Base-by-base conservation (phyloP, 1,284 basidiomycete genomes). In the Kwoniella shivajii region DNA sequence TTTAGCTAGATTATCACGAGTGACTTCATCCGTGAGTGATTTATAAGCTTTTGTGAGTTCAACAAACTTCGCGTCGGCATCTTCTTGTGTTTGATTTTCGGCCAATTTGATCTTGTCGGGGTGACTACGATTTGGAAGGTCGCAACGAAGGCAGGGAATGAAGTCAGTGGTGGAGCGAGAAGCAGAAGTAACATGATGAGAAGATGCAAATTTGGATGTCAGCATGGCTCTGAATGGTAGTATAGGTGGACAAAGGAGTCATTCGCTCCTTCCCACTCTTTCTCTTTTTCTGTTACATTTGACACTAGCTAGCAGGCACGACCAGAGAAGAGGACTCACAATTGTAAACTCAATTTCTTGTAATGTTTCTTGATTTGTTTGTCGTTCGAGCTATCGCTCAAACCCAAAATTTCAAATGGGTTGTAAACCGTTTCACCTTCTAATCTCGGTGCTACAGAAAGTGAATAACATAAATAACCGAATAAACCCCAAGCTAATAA, bases 1-100 rank as follows among this genome's bases (percentile, higher is more conserved):
- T 46, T 88, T 82, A 69, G 90, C 87, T 79, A 88, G 88, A 78
- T 99, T 99, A 72, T 90, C 86, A 46, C 93, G 89, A 57, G 92
- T 94, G 1, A 85, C 88, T 69, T 93, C 92, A 78, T 99, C 94
- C 0, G 95, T 99, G 39, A 99, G 80, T 85, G 95, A 79, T 82
- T 99, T 99, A 82, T 99, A 99, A 0, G 96, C 96, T 78, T 99
- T 99, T 24, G 96, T 99, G 42, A 99, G 81, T 45, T 92, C 86
- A 37, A 99, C 91, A 75, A 95, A 99, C 64, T 88, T 86, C 49
- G 86, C 82, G 67, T 92, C 90, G 33, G 90, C 92, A n/a, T 86
- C 83, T 68, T 97, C 95, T 55, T 89, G 83, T 0, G 95, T 98
- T 70, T 94, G 83, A 70, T 97, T 93, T 1, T 82, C 84, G 0